phyloP scores from a whole-genome alignment of 1,284 basidiomycete genomes.

The Ustilago crameri region DNA sequence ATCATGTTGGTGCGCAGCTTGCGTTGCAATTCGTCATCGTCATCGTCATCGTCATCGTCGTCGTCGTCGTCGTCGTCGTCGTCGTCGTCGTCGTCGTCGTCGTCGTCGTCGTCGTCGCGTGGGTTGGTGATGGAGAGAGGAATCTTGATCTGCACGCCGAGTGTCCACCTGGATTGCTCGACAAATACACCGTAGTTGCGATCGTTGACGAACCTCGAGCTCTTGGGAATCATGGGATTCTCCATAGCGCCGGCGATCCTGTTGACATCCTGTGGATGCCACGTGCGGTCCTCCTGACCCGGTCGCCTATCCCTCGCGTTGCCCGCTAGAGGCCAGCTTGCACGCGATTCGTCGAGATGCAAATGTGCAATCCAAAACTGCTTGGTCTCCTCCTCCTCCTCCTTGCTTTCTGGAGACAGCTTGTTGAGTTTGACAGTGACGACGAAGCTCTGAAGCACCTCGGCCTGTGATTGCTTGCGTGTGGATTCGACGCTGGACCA shows the following conservation, averaged over 20 bases:
- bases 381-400: constrained; percentile 8
- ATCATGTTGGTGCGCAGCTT: constrained; percentile 13
- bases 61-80: constrained; percentile 22
- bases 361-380: constrained; percentile 58
- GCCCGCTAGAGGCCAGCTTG: constrained; percentile 55
- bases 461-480: constrained; percentile 9
- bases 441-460: constrained; percentile 40
- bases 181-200: constrained; percentile 45
- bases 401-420: background rate
- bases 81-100: background rate
- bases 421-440: constrained; percentile 31
- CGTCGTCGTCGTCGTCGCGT: constrained; percentile 21
- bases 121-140: constrained; percentile 45
- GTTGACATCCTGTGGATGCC: constrained; percentile 45
- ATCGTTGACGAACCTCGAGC: constrained; percentile 27
- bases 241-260: constrained; percentile 56
- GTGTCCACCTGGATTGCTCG: constrained; percentile 43
- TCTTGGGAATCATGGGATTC: constrained; percentile 50
- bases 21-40: constrained; percentile 3
- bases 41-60: constrained; percentile 21
- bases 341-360: constrained; percentile 32
- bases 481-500: constrained; percentile 24
- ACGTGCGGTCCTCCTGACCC: constrained; percentile 36
- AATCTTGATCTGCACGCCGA: constrained; percentile 47
- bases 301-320: constrained; percentile 30